Evolutionary conservation across 192 early-diverging fungal genomes (phyloP).

Genomic region (Gonapodya prolifera): DNA sequence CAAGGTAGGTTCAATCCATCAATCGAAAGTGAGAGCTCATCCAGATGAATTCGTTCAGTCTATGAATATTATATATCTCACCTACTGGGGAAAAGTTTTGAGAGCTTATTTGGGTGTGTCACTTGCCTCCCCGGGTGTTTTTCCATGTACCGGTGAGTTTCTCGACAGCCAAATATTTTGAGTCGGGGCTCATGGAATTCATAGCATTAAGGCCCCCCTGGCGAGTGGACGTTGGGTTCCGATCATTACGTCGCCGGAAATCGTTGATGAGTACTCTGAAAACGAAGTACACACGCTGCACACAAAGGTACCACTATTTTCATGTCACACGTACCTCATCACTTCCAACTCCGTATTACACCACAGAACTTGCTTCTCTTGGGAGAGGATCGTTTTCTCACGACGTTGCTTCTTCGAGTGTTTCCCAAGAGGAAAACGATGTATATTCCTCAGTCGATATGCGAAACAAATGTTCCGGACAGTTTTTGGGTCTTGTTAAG

Average conservation of each 20-base stretch:
- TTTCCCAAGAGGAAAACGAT: constrained; percentile 3
- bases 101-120: constrained; percentile 2
- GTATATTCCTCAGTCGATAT: constrained; percentile 3
- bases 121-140: constrained; percentile 6
- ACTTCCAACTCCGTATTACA: too few relatives aligned
- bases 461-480: constrained; percentile 4
- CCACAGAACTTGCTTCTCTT: constrained; percentile 6
- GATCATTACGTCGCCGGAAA: not conserved
- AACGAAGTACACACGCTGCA: too few relatives aligned
- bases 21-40: too few relatives aligned
- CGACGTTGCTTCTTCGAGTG: too few relatives aligned
- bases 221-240: not conserved
- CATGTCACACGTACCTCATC: too few relatives aligned
- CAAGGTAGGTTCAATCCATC: constrained; percentile 1
- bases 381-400: constrained; percentile 7
- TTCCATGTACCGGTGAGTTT: constrained; percentile 5
- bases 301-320: too few relatives aligned
- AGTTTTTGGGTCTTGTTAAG: constrained; percentile 2
- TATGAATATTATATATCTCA: constrained; percentile 9
- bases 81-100: constrained; percentile 8
- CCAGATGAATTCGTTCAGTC: too few relatives aligned
- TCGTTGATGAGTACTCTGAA: constrained; percentile 10
- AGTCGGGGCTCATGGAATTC: too few relatives aligned
- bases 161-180: too few relatives aligned
- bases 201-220: too few relatives aligned